These are phyloP conservation scores for Trifolium pratense DNA, from an alignment of 306 rosid species.

Conservation along the genomic window DNA sequence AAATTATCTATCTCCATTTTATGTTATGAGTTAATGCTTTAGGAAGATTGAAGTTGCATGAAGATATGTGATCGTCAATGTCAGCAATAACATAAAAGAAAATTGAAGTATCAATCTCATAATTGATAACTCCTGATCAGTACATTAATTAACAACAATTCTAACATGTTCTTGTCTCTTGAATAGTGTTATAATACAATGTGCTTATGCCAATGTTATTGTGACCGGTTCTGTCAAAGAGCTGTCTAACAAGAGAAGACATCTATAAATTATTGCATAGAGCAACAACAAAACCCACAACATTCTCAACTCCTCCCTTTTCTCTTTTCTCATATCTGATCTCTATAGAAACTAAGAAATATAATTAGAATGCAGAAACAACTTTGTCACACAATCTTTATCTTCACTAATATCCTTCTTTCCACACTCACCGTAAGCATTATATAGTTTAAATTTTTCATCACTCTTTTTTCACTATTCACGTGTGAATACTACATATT, in stretches of 20 bases:
- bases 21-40: too few relatives aligned
- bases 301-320: not conserved
- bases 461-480: not conserved
- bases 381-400: not conserved
- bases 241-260: not conserved
- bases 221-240: not conserved
- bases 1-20: too few relatives aligned
- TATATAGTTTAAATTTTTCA: not conserved
- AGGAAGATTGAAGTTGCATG: not conserved
- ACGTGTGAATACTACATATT: not conserved
- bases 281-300: not conserved
- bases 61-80: not conserved
- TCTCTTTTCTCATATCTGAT: not conserved
- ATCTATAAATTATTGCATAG: not conserved
- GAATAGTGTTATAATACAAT: too few relatives aligned
- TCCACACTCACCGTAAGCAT: not conserved
- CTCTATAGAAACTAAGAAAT: not conserved
- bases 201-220: not conserved
- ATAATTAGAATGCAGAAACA: not conserved
- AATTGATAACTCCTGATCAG: not conserved
- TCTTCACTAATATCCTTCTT: not conserved
- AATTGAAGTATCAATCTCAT: not conserved
- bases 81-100: not conserved
- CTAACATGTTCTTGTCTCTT: not conserved
- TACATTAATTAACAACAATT: not conserved